These are phyloP conservation scores for Tuber brumale DNA, from an alignment of 495 filamentous ascomycete genomes.

Conservation along the genomic window DNA sequence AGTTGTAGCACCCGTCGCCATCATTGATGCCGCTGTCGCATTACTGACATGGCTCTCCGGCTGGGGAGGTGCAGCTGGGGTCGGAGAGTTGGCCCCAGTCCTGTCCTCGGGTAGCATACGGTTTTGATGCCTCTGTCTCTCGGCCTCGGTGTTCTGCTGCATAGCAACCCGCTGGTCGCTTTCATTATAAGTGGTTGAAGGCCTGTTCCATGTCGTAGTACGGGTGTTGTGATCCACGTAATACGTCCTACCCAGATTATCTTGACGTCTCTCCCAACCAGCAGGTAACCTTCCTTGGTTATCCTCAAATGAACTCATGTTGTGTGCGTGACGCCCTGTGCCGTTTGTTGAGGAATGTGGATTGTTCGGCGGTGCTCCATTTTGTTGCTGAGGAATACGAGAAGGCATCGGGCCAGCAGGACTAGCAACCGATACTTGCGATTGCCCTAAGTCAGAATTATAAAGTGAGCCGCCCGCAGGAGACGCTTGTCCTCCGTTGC, in stretches of 20 bases:
- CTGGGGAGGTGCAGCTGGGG: conserved; percentile 58
- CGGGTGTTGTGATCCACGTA: conserved; percentile 98
- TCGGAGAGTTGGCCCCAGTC: conserved; percentile 88
- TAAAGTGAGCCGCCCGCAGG: conserved; percentile 38
- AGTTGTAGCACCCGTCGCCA: conserved; percentile 90
- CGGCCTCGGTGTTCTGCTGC: conserved; percentile 81
- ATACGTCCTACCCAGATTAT: conserved; percentile 95
- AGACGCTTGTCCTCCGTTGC: conserved; percentile 34
- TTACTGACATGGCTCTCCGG: conserved; percentile 49
- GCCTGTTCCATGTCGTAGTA: conserved; percentile 91
- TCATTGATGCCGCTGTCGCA: conserved; percentile 68
- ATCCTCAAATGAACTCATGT: conserved; percentile 91
- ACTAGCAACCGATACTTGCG: conserved; percentile 35
- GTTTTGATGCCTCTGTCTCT: conserved; percentile 88
- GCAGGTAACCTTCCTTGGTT: conserved; percentile 82
- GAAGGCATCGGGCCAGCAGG: conserved; percentile 27
- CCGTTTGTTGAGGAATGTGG: conserved; percentile 35
- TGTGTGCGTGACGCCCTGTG: conserved; percentile 48
- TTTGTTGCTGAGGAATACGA: conserved; percentile 20
- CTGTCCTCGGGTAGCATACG: conserved; percentile 93
- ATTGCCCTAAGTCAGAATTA: conserved; percentile 37
- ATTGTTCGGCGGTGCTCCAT: conserved; percentile 31
- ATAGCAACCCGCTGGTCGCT: conserved; percentile 69
- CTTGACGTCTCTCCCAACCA: conserved; percentile 93
- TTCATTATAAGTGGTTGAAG: conserved; percentile 71